Base-by-base conservation (phyloP, 2,329 filamentous ascomycete genomes). In the Colletotrichum incanum region DNA sequence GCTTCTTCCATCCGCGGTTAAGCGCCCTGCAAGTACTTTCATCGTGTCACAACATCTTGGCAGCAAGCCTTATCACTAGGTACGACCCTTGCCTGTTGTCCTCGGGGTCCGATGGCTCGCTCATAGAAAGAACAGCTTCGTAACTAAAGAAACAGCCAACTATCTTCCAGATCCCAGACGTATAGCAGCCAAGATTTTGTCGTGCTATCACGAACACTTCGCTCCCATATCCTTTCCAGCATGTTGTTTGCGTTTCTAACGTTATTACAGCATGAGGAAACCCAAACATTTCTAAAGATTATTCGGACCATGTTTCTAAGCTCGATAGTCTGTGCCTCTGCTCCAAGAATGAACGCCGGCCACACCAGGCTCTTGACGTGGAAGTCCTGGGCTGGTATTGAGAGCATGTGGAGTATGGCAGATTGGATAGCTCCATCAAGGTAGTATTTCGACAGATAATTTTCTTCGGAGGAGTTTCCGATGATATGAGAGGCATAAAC, bases 351-450 rank as follows among this genome's bases (percentile, higher is more conserved):
- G 23, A 71, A 71, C 3, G 63, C 64, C 20, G 63, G 68, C 68
- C 68, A 71, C 31, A 71, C 63, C 23, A 71, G 45, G n/a, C 68
- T 71, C 34, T 71, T 71, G 11, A 71, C 65, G 41, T 71, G 68
- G 31, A 71, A 62, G 31, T 71, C 68, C 34, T 61, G n/a, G 2
- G 49, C 54, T 12, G 64, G 14, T 11, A 71, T 56, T 16, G 55
- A 52, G 16, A 62, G 31, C 55, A 71, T 52, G 2, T 62, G 68
- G 20, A 67, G 18, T 58, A 71, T 71, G 12, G 64, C 68, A 5
- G 64, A 66, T 37, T 20, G 31, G 18, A 34, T 7, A 26, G 16
- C 52, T 41, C 26, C 56, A 14, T 47, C 20, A 1, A 61, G 18
- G 16, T 61, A 18, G 12, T 20, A 20, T 8, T n/a, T 23, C 23